phyloP scores from a whole-genome alignment of 2,329 filamentous ascomycete species.

The Fusarium xyrophilum region DNA sequence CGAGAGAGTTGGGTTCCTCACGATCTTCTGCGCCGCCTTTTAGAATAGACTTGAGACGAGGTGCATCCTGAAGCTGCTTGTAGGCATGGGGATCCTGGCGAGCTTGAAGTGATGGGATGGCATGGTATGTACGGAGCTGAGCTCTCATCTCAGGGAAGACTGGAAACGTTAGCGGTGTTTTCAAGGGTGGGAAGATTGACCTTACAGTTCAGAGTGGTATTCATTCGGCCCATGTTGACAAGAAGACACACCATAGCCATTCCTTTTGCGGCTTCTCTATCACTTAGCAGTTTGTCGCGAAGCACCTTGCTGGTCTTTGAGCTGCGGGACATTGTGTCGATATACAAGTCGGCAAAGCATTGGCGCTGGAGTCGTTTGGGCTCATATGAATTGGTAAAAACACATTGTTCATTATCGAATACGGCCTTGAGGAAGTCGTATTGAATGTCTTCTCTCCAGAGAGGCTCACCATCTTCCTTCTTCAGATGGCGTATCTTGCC shows the following conservation, averaged over 20 bases:
- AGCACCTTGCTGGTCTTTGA: slow-evolving; percentile 99
- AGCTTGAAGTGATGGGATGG: slow-evolving; percentile 94
- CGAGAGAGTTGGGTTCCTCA: slow-evolving; percentile 80
- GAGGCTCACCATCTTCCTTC: slow-evolving; percentile 85
- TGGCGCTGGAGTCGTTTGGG: slow-evolving; percentile 64
- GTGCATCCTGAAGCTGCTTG: slow-evolving; percentile 97
- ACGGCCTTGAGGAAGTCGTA: slow-evolving; percentile 83
- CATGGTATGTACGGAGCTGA: slow-evolving; percentile 95
- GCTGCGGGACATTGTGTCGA: slow-evolving; percentile 97
- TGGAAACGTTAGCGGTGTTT: slow-evolving; percentile 48
- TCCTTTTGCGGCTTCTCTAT: slow-evolving; percentile 89
- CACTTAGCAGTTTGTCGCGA: slow-evolving; percentile 92
- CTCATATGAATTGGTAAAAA: slow-evolving; percentile 94
- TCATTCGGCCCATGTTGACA: slow-evolving; percentile 98
- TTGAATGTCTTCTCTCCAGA: slow-evolving; percentile 88
- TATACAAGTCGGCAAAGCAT: slow-evolving; percentile 94
- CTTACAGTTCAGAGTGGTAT: slow-evolving; percentile 96
- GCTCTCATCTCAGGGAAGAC: slow-evolving; percentile 99
- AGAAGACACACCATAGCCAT: slow-evolving; percentile 99
- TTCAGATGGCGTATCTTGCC: slow-evolving; percentile 85
- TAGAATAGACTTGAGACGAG: slow-evolving; percentile 92
- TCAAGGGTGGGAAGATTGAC: slow-evolving; percentile 18
- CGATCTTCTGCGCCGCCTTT: slow-evolving; percentile 95
- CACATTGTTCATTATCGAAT: slow-evolving; percentile 75
- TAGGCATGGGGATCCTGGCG: slow-evolving; percentile 95